Percentiles rank a stretch among this genome's conserved stretches.
Conservation (phyloP, 2,329 filamentous ascomycete genomes). For the Phoma sp. region DNA sequence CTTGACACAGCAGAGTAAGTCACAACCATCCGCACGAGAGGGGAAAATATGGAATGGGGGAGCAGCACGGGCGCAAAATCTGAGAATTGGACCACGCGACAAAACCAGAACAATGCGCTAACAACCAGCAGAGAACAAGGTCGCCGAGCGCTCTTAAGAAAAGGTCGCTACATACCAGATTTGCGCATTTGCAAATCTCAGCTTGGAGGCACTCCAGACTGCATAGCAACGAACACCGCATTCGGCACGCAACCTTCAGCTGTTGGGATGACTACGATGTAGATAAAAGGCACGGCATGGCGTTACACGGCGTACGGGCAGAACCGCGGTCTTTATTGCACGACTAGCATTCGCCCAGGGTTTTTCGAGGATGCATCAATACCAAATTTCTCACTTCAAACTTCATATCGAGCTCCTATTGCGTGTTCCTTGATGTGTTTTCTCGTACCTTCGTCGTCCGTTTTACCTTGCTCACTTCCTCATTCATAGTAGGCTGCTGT, state of each 20-base stretch:
- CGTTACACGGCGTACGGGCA: conserved; percentile 20
- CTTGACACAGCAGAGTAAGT: conserved; percentile 76
- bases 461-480: too few species aligned
- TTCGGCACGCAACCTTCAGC: neutral
- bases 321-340: conserved; percentile 2
- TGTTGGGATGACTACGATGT: conserved; percentile 11
- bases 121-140: conserved; percentile 35
- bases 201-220: neutral
- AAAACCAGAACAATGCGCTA: neutral
- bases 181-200: neutral
- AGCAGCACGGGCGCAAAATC: neutral
- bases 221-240: neutral
- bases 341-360: conserved; percentile 9
- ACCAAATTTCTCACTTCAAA: conserved; percentile 15
- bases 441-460: too few species aligned
- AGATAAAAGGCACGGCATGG: conserved; percentile 21
- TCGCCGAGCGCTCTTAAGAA: conserved; percentile 26
- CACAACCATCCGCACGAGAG: neutral
- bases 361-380: conserved; percentile 13
- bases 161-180: neutral
- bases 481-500: too few species aligned
- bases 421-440: too few species aligned
- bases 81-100: too few species aligned
- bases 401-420: too few species aligned
- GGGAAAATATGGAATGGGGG: neutral